Base-by-base conservation (phyloP, 2,329 filamentous ascomycete genomes). In the Colletotrichum eremochloae region DNA sequence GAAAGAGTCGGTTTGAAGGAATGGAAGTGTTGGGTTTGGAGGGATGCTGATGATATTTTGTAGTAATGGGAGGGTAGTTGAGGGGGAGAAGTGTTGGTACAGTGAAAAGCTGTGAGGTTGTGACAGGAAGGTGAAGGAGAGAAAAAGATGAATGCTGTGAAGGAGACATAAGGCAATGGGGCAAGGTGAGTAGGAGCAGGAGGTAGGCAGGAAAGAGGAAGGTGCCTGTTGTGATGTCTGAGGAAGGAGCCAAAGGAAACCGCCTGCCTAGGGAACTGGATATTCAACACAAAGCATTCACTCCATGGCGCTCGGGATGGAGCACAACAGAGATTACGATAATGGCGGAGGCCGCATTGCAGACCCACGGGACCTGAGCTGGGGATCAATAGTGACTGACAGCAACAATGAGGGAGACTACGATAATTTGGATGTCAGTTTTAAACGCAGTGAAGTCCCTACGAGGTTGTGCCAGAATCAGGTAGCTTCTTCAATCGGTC, bases 41-140 rank as follows among this genome's bases (percentile, higher is more conserved):
- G 62, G 20, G 11, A 11, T 46, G 29, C 31, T 64, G 62, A 56
- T n/a, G 29, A 64, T 64, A 55, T 56, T 56, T 55, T 8, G 48
- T 33, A 52, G 40, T 64, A 15, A 40, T 46, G n/a, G 48, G 15
- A 15, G n/a, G 24, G 20, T 15, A 24, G 11, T 14, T 8, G 14
- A 38, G 61, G 11, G 46, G 36, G 9, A 48, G 8, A 52, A 40
- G 33, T 14, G 46, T 31, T 63, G 52, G 24, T 15, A 42, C 9
- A 24, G 48, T 50, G 15, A 18, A 31, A 40, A 40, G 36, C 14
- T 42, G 55, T 40, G 36, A 58, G 11, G n/a, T 38, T 58, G 55
- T 7, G 24, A 38, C 24, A 14, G 18, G 24, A 29, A 14, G 12
- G 5, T 42, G 46, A 15, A 40, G 40, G 33, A 40, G 24, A 40